These are phyloP conservation scores for Friedmanniomyces endolithicus DNA, from an alignment of 495 filamentous ascomycete species.

Conservation along the genomic window DNA sequence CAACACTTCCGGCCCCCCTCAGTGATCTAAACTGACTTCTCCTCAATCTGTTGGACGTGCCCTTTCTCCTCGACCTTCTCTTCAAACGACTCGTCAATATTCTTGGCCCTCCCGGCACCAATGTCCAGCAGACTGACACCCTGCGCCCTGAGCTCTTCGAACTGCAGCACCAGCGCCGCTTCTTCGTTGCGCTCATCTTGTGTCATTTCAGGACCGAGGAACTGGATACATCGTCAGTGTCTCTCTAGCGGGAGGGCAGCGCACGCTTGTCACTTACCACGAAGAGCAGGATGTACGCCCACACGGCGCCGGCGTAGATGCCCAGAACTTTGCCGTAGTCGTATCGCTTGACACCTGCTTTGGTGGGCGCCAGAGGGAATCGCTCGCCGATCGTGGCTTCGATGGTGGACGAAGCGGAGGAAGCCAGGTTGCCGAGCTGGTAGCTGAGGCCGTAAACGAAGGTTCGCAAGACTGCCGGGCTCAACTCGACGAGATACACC, in stretches of 20 bases:
- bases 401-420: conserved; percentile 32
- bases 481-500: conserved; percentile 31
- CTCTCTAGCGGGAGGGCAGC: no score
- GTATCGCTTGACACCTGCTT: conserved; percentile 23
- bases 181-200: conserved; percentile 30
- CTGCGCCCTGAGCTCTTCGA: conserved; percentile 24
- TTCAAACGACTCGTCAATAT: neutral
- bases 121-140: conserved; percentile 27
- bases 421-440: conserved; percentile 32
- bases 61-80: neutral
- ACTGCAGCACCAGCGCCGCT: conserved; percentile 20
- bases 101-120: conserved; percentile 14
- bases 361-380: conserved; percentile 24
- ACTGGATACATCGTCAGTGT: neutral
- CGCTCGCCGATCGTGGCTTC: conserved; percentile 30
- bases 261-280: neutral
- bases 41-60: neutral
- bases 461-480: conserved; percentile 26
- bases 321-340: conserved; percentile 22
- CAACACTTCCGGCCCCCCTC: neutral
- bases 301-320: conserved; percentile 27
- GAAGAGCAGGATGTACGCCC: conserved; percentile 29
- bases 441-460: conserved; percentile 31
- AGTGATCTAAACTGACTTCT: neutral
- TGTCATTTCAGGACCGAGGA: conserved; percentile 31